phyloP scores from a whole-genome alignment of 2,329 filamentous ascomycete species.

The Aspergillus vadensis region DNA sequence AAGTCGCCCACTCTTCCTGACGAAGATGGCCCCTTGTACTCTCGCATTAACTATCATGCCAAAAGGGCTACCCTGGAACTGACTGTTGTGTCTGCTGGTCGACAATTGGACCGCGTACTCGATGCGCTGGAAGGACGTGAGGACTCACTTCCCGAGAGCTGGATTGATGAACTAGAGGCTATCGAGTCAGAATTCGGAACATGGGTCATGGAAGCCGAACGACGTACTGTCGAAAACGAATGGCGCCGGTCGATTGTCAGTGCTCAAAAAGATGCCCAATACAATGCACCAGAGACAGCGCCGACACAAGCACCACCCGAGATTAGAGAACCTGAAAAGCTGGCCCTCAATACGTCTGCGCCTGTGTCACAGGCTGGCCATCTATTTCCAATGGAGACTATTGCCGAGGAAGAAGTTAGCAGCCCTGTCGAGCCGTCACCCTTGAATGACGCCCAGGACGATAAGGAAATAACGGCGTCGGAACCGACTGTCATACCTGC shows the following conservation, averaged over 20 bases:
- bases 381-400: slow-evolving; percentile 25
- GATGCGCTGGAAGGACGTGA: slow-evolving; percentile 80
- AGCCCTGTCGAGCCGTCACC: slow-evolving; percentile 7
- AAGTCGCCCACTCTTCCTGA: slow-evolving; percentile 28
- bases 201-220: slow-evolving; percentile 79
- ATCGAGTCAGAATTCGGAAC: slow-evolving; percentile 75
- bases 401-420: slow-evolving; percentile 25
- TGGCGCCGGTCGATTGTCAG: slow-evolving; percentile 33
- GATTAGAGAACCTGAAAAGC: background rate
- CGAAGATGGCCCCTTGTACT: slow-evolving; percentile 32
- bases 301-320: slow-evolving; percentile 1
- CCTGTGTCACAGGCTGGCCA: slow-evolving; percentile 13
- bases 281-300: background rate
- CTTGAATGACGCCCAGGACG: background rate
- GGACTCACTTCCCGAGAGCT: slow-evolving; percentile 81
- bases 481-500: background rate
- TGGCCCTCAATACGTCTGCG: slow-evolving; percentile 1
- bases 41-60: slow-evolving; percentile 43
- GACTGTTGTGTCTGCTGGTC: slow-evolving; percentile 70
- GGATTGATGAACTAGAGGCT: slow-evolving; percentile 83
- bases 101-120: slow-evolving; percentile 78
- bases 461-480: background rate
- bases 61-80: slow-evolving; percentile 61
- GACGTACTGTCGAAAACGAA: slow-evolving; percentile 69
- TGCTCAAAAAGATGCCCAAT: slow-evolving; percentile 8